Evolutionary conservation across 2,329 filamentous ascomycete species (phyloP).

Genomic region (Colletotrichum sp.): DNA sequence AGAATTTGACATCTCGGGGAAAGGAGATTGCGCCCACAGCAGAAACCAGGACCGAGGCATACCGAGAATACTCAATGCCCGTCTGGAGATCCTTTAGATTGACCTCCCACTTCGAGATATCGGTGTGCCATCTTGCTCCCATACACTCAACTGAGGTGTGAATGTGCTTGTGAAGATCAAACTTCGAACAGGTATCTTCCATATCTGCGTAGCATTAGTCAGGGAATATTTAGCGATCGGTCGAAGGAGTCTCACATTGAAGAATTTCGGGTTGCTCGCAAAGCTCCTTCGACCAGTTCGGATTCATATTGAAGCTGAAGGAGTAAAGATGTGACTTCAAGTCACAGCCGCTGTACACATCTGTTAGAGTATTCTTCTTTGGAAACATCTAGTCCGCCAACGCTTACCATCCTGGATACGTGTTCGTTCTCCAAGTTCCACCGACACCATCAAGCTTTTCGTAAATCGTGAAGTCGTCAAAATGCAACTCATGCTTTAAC

Average conservation of each 20-base stretch:
- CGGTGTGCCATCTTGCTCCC: constrained; percentile 26
- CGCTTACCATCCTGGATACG: constrained; percentile 33
- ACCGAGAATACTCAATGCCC: constrained; percentile 20
- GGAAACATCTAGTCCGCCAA: not conserved
- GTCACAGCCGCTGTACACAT: constrained; percentile 26
- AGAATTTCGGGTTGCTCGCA: constrained; percentile 40
- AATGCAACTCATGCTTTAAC: constrained; percentile 29
- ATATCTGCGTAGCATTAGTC: constrained; percentile 12
- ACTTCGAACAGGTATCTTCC: constrained; percentile 23
- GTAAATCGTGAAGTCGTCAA: constrained; percentile 34
- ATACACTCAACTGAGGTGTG: constrained; percentile 23
- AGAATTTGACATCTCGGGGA: constrained; percentile 27
- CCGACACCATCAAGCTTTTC: constrained; percentile 34
- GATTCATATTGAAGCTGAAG: constrained; percentile 45
- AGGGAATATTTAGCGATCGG: not conserved
- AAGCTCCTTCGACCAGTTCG: constrained; percentile 40
- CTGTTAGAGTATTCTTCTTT: not conserved
- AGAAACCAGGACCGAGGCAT: constrained; percentile 27
- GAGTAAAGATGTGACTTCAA: constrained; percentile 45
- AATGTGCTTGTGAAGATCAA: constrained; percentile 28
- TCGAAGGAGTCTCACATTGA: constrained; percentile 23
- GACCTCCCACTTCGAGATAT: constrained; percentile 23
- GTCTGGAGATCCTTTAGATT: constrained; percentile 22
- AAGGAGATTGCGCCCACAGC: constrained; percentile 31
- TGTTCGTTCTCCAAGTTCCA: constrained; percentile 35